Conservation (phyloP, 192 early-diverging fungal species). For the Gorgonomyces haynaldii region DNA sequence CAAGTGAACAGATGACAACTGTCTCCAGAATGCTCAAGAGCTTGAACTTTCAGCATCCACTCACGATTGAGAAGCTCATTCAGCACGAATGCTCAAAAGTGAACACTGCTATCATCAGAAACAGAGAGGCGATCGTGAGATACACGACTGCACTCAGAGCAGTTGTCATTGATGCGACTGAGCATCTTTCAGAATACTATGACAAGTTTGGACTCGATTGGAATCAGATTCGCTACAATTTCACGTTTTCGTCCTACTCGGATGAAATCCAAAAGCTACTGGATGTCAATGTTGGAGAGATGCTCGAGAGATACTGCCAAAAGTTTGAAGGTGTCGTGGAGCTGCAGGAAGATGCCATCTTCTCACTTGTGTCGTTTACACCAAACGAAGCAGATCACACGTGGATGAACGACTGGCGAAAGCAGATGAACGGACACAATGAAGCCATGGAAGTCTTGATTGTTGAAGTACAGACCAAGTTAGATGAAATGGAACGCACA, state of each 20-base stretch:
- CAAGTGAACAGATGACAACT: not conserved
- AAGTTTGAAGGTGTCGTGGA: no score
- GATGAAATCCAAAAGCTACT: not conserved
- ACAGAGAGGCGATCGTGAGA: constrained; percentile 1
- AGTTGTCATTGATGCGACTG: not conserved
- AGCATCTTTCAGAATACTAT: not conserved
- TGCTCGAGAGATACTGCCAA: not conserved
- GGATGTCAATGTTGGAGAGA: not conserved
- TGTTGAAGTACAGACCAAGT: not conserved
- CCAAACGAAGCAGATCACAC: no score
- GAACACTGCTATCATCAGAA: not conserved
- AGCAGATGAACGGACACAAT: no score
- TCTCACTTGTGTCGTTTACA: no score
- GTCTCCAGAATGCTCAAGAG: not conserved
- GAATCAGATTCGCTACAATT: not conserved
- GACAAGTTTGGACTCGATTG: no score
- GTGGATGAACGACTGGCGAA: no score
- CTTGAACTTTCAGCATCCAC: not conserved
- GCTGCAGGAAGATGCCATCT: no score
- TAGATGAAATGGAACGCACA: not conserved
- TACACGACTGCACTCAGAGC: not conserved
- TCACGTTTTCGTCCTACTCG: not conserved
- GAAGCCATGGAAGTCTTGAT: not conserved
- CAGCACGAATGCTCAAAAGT: not conserved
- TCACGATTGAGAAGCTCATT: not conserved